A percentile compares a stretch with the other conserved stretches of the same genome.
These are phyloP conservation scores for Diaporthe batatas DNA, from an alignment of 2,329 filamentous ascomycete genomes.

Conservation along the genomic window DNA sequence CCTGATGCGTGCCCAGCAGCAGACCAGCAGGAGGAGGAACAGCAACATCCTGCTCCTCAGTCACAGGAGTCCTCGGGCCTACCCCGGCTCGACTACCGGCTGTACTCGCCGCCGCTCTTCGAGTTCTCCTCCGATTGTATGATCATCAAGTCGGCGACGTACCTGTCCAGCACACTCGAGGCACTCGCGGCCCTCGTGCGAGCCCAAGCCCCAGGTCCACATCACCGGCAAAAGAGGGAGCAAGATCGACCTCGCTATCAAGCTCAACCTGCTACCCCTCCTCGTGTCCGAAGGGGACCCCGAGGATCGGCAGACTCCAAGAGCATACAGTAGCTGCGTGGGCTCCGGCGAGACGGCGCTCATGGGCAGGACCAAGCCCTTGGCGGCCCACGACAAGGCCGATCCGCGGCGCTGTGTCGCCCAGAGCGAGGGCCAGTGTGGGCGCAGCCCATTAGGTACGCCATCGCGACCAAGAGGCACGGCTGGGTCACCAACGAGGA, in stretches of 20 bases:
- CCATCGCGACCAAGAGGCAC: slow-evolving; percentile 53
- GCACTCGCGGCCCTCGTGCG: slow-evolving; percentile 63
- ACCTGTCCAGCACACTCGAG: slow-evolving; percentile 60
- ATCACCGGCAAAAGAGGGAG: slow-evolving; percentile 61
- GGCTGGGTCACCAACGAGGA: slow-evolving; percentile 67
- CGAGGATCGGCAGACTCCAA: slow-evolving; percentile 49
- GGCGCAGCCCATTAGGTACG: slow-evolving; percentile 59
- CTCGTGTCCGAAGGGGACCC: slow-evolving; percentile 58
- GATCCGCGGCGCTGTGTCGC: slow-evolving; percentile 58
- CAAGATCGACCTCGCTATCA: slow-evolving; percentile 65
- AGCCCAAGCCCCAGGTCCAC: slow-evolving; percentile 66
- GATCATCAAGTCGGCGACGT: slow-evolving; percentile 61
- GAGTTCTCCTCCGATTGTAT: slow-evolving; percentile 63
- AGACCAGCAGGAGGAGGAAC: slow-evolving; percentile 30
- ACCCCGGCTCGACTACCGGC: slow-evolving; percentile 63
- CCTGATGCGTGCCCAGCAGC: slow-evolving; percentile 13
- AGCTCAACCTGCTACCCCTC: slow-evolving; percentile 67
- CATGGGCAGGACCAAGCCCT: slow-evolving; percentile 60
- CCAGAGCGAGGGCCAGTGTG: slow-evolving; percentile 70
- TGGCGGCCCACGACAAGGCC: slow-evolving; percentile 22
- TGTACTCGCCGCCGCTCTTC: slow-evolving; percentile 66
- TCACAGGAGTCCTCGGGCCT: slow-evolving; percentile 61
- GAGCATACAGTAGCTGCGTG: slow-evolving; percentile 68
- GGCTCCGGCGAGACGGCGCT: slow-evolving; percentile 62
- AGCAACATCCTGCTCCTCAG: slow-evolving; percentile 43